These are phyloP conservation scores for Scheffersomyces stipitis DNA, from an alignment of 805 yeast genomes.

Conservation along the genomic window DNA sequence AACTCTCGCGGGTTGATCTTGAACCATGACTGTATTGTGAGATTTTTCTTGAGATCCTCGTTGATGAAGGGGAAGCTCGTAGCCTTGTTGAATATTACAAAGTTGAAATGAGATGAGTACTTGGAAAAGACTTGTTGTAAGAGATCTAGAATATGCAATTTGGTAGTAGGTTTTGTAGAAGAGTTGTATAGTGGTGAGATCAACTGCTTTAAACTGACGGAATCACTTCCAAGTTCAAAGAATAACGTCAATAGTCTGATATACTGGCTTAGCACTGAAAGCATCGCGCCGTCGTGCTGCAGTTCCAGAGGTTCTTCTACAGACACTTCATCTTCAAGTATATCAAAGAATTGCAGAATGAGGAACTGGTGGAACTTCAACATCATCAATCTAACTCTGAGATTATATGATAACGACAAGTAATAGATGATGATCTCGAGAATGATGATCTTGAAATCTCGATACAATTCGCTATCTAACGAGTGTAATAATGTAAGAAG, in stretches of 20 bases:
- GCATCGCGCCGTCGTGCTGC: too few species aligned
- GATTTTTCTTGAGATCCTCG: slow-evolving; percentile 16
- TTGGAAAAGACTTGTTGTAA: slow-evolving; percentile 19
- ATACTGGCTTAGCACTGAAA: slow-evolving; percentile 17
- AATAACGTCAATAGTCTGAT: slow-evolving; percentile 23
- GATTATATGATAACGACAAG: slow-evolving; percentile 21
- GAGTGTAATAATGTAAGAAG: slow-evolving; percentile 13
- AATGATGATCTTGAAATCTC: slow-evolving; percentile 29
- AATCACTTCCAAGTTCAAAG: slow-evolving; percentile 36
- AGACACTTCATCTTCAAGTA: background rate
- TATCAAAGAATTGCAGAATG: slow-evolving; percentile 17
- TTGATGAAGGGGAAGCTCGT: slow-evolving; percentile 22
- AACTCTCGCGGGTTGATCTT: slow-evolving; percentile 21
- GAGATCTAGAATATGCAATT: slow-evolving; percentile 20
- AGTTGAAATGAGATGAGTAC: slow-evolving; percentile 28
- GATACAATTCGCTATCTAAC: slow-evolving; percentile 24
- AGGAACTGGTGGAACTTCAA: slow-evolving; percentile 17
- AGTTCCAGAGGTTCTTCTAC: slow-evolving; percentile 5
- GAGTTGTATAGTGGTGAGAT: slow-evolving; percentile 15
- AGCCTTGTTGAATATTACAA: slow-evolving; percentile 23
- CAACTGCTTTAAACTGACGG: slow-evolving; percentile 17
- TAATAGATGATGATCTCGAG: slow-evolving; percentile 24
- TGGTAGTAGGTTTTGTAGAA: slow-evolving; percentile 5
- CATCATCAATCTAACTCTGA: slow-evolving; percentile 22
- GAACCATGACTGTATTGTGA: slow-evolving; percentile 44